Evolutionary conservation across 2,329 filamentous ascomycete species (phyloP), one percentile per base, ranked within the genome.

Genomic region (Escovopsis sp.): DNA sequence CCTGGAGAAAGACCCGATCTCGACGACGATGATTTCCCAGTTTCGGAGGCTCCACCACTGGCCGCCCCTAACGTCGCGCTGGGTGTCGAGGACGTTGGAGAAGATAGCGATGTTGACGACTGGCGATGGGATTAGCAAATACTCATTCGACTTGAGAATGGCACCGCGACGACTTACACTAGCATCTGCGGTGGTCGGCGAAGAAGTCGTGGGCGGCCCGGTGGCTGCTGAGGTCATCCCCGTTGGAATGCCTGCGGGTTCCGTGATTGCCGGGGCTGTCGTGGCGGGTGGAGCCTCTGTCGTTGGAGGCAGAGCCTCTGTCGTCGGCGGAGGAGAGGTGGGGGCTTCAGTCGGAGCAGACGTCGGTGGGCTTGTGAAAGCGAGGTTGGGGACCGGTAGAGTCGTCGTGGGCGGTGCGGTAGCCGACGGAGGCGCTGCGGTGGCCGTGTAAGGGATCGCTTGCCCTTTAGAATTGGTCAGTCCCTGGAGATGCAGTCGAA

Each of bases 1-100:
- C 57, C 58, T 3, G 56, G 49, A 4, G 59, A 58, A n/a, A 68
- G 51, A 4, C 55, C 59, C 13, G 42, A 33, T 10, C 34, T 34
- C 3, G 41, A 17, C 11, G 39, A 21, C n/a, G 16, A 30, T 26
- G 15, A 18, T 38, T 4, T 43, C 34, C 3, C n/a, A n/a, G n/a
- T n/a, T n/a, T 32, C 31, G 16, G 40, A 28, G 21, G 43, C 39
- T 27, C 43, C 34, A 18, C 36, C 41, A 13, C 42, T 29, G 13
- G 38, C 31, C 14, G 30, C 21, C 12, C 8, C 37, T 10, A 38
- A 38, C 2, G 34, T 36, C 7, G 17, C 18, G 3, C 34, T 21
- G 13, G 39, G 33, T 6, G 35, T 13, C 14, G 35, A 26, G 17
- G 23, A n/a, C n/a, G n/a, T n/a, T 17, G n/a, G 35, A 35, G 5